phyloP scores from a whole-genome alignment of 495 filamentous ascomycete species.

The Peziza echinospora region DNA sequence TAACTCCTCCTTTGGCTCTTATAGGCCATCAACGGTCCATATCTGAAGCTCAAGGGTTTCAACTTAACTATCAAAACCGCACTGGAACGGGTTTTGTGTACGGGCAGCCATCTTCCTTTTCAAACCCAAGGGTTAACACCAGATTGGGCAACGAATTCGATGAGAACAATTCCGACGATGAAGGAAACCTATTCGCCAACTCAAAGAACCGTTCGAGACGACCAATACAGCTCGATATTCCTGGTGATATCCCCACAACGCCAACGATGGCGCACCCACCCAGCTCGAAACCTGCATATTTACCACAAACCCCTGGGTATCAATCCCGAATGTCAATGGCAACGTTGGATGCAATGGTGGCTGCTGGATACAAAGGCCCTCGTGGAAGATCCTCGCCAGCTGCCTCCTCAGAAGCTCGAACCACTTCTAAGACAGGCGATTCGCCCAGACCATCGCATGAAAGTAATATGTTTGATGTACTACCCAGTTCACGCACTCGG shows the following conservation, averaged over 20 bases:
- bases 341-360: background rate
- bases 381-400: too few relatives aligned
- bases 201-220: background rate
- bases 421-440: background rate
- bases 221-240: background rate
- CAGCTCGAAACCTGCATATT: constrained; percentile 13
- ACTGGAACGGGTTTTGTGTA: background rate
- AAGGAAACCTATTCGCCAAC: background rate
- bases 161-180: background rate
- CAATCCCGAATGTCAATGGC: background rate
- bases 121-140: background rate
- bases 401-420: too few relatives aligned
- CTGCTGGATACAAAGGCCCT: too few relatives aligned
- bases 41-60: constrained; percentile 30
- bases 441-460: constrained; percentile 6
- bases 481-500: too few relatives aligned
- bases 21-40: constrained; percentile 29
- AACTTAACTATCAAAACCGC: constrained; percentile 5
- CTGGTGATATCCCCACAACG: constrained; percentile 9
- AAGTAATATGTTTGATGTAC: constrained; percentile 9
- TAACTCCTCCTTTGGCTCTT: constrained; percentile 21
- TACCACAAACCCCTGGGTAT: constrained; percentile 4
- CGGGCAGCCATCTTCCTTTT: background rate
- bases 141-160: background rate
- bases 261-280: constrained; percentile 15